These are phyloP conservation scores for Ramularia endophylla DNA, from an alignment of 2,329 filamentous ascomycete genomes.

Conservation along the genomic window DNA sequence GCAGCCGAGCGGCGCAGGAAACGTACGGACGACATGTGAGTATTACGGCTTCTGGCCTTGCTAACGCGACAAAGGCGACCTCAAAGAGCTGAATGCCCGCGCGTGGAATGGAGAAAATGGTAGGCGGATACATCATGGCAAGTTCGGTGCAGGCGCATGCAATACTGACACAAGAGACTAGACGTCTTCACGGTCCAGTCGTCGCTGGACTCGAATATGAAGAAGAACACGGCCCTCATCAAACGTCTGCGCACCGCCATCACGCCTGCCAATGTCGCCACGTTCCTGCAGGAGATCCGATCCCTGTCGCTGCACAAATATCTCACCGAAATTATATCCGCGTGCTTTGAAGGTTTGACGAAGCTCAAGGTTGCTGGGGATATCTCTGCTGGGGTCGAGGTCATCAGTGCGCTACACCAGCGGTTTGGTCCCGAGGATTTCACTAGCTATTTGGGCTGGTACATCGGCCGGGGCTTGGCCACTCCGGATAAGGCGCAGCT, in stretches of 20 bases:
- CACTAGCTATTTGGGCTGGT: slow-evolving; percentile 86
- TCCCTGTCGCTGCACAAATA: slow-evolving; percentile 92
- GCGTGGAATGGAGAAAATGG: slow-evolving; percentile 87
- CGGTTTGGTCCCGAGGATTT: slow-evolving; percentile 88
- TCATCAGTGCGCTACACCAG: slow-evolving; percentile 91
- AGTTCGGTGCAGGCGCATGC: neutral
- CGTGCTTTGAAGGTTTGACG: slow-evolving; percentile 89
- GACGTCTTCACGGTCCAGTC: slow-evolving; percentile 72
- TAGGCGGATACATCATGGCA: slow-evolving; percentile 35
- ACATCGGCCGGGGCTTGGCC: slow-evolving; percentile 82
- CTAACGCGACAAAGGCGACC: slow-evolving; percentile 59
- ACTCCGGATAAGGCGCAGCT: slow-evolving; percentile 81
- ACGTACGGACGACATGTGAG: slow-evolving; percentile 30
- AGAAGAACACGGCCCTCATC: slow-evolving; percentile 98
- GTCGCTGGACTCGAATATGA: slow-evolving; percentile 87
- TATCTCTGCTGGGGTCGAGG: slow-evolving; percentile 84
- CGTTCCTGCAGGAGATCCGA: slow-evolving; percentile 84
- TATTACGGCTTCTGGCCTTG: slow-evolving; percentile 1
- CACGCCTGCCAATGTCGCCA: slow-evolving; percentile 68
- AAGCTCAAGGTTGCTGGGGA: slow-evolving; percentile 89
- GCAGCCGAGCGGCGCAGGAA: slow-evolving; percentile 48
- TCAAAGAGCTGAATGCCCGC: slow-evolving; percentile 79
- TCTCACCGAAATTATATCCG: slow-evolving; percentile 92
- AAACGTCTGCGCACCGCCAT: slow-evolving; percentile 90
- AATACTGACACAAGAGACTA: slow-evolving; percentile 32